Conservation (phyloP, 1,284 basidiomycete species). For the Cerioporus squamosus region DNA sequence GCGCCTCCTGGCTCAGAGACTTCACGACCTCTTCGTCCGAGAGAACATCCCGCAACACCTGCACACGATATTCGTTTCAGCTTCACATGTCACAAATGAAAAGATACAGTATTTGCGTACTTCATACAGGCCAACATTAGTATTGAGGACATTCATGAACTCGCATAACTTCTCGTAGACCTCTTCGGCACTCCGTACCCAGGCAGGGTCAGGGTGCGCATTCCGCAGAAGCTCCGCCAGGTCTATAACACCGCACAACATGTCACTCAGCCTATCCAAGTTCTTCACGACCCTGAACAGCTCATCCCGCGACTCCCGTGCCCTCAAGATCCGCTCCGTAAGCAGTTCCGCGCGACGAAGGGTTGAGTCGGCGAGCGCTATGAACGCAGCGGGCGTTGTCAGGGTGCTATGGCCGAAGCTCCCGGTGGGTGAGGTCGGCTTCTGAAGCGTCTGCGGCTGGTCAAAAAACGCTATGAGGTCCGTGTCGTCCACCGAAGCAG, state of each 20-base stretch:
- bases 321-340: constrained; percentile 74
- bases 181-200: constrained; percentile 85
- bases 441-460: constrained; percentile 49
- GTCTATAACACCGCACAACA: constrained; percentile 96
- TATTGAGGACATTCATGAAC: constrained; percentile 98
- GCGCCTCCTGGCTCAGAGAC: constrained; percentile 68
- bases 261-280: constrained; percentile 92
- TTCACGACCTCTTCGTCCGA: constrained; percentile 63
- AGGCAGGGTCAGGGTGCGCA: constrained; percentile 85
- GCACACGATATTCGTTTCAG: constrained; percentile 9
- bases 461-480: constrained; percentile 75
- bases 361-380: constrained; percentile 70
- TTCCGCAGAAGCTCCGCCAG: constrained; percentile 94
- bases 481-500: constrained; percentile 65
- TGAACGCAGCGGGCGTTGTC: constrained; percentile 63
- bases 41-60: constrained; percentile 71
- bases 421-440: constrained; percentile 56
- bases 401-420: constrained; percentile 74
- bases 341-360: constrained; percentile 74
- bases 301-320: constrained; percentile 68
- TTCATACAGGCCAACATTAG: constrained; percentile 91
- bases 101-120: constrained; percentile 47
- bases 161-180: constrained; percentile 94
- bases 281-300: constrained; percentile 90
- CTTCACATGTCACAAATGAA: background rate